Conservation (phyloP, 2,329 filamentous ascomycete genomes). For the Aspergillus persii region DNA sequence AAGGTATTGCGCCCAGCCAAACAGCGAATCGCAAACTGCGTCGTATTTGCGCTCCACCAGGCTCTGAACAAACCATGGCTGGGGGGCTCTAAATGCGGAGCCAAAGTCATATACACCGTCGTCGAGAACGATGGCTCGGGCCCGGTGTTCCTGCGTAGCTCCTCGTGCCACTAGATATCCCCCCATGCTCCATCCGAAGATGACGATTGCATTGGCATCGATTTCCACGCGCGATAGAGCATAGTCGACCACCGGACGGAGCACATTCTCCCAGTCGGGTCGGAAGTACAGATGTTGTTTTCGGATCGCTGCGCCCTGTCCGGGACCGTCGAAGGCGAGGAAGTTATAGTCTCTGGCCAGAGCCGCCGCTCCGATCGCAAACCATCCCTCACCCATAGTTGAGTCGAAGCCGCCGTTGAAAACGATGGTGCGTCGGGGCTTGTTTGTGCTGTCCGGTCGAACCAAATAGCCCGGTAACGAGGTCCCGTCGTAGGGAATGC, state of each 20-base stretch:
- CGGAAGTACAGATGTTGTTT: conserved; percentile 27
- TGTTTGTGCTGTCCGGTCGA: not conserved
- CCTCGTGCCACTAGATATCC: conserved; percentile 32
- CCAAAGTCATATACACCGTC: conserved; percentile 18
- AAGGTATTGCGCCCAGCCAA: conserved; percentile 3
- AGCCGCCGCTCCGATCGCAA: conserved; percentile 24
- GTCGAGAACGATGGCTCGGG: conserved; percentile 24
- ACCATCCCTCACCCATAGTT: conserved; percentile 29
- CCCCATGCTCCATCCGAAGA: conserved; percentile 30
- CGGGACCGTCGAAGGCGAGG: conserved; percentile 34
- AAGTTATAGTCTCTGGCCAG: conserved; percentile 31
- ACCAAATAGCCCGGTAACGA: not conserved
- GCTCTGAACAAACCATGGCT: conserved; percentile 9
- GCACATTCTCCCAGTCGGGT: conserved; percentile 30
- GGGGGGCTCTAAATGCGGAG: conserved; percentile 8
- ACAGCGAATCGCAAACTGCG: not conserved
- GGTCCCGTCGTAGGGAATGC: not conserved
- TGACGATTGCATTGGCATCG: conserved; percentile 16
- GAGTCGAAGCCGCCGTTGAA: conserved; percentile 30
- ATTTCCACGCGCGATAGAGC: conserved; percentile 23
- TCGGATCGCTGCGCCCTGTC: conserved; percentile 29
- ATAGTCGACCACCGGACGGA: conserved; percentile 32
- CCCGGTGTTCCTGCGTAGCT: conserved; percentile 29
- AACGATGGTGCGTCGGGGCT: conserved; percentile 14
- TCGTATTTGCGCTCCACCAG: conserved; percentile 7